Conservation (phyloP, 768 basidiomycete genomes). For the Dendrothele bispora region DNA sequence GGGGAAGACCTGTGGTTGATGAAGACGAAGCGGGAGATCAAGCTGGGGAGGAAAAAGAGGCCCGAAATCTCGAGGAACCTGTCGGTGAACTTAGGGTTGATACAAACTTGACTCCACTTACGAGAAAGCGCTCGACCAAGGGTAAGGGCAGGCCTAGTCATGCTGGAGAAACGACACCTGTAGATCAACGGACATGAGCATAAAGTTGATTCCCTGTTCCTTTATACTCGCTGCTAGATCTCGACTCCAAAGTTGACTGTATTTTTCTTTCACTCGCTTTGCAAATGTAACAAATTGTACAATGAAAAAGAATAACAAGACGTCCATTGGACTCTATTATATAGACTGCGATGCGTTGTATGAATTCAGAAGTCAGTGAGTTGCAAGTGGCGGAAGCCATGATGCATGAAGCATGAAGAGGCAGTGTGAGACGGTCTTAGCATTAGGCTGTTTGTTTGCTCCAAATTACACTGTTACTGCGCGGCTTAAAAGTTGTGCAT, state of each 20-base stretch:
- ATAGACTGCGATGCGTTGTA: background rate
- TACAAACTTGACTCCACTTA: slow-evolving; percentile 59
- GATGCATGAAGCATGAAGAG: no score
- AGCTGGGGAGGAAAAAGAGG: slow-evolving; percentile 20
- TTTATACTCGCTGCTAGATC: no score
- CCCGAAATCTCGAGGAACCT: background rate
- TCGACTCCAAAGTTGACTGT: no score
- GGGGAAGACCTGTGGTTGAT: slow-evolving; percentile 47
- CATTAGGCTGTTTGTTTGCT: no score
- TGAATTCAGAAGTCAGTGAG: background rate
- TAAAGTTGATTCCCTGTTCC: no score
- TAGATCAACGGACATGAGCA: slow-evolving; percentile 26
- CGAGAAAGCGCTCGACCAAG: slow-evolving; percentile 61
- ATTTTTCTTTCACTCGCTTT: no score
- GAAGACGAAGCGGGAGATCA: slow-evolving; percentile 42
- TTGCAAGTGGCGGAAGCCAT: no score
- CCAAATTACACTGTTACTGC: no score
- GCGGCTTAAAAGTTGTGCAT: no score
- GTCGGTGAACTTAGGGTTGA: slow-evolving; percentile 27
- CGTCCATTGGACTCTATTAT: background rate
- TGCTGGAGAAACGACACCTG: slow-evolving; percentile 36
- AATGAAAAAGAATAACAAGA: no score
- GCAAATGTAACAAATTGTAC: no score
- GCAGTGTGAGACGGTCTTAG: no score
- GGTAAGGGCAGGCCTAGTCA: slow-evolving; percentile 54